These are phyloP conservation scores for Cymbidium sinense DNA, from an alignment of 106 monocot genomes.

Conservation along the genomic window DNA sequence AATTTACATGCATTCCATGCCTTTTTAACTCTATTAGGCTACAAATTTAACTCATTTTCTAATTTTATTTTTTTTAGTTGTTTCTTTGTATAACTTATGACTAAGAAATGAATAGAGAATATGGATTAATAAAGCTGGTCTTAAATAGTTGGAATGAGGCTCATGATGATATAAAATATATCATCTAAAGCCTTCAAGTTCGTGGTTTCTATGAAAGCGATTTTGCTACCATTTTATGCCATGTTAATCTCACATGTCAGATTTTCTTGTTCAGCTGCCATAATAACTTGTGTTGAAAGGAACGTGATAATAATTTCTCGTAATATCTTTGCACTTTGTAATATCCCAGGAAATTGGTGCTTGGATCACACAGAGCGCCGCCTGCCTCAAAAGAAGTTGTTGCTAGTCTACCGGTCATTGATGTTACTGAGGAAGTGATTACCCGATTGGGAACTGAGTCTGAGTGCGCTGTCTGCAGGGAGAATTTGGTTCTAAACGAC, in stretches of 20 bases:
- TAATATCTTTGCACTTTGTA: neutral
- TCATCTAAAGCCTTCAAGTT: neutral
- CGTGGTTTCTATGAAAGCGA: no score
- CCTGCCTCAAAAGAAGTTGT: conserved; percentile 95
- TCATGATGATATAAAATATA: neutral
- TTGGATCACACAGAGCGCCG: conserved; percentile 57
- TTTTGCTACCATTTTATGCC: no score
- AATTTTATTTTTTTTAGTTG: neutral
- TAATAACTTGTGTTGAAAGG: no score
- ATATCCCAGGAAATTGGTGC: conserved; percentile 56
- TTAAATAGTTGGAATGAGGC: neutral
- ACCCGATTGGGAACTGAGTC: conserved; percentile 68
- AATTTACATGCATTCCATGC: neutral
- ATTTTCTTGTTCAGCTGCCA: no score
- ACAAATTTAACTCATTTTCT: conserved; percentile 2
- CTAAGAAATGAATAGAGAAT: neutral
- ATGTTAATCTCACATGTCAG: no score
- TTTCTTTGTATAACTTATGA: neutral
- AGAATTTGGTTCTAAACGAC: conserved; percentile 71
- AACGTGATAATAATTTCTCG: no score
- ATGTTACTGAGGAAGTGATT: conserved; percentile 65
- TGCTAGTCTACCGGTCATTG: conserved; percentile 72
- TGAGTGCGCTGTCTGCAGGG: conserved; percentile 86
- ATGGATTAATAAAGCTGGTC: neutral
- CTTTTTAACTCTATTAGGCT: neutral